These are phyloP conservation scores for Solanum sitiens DNA, from an alignment of 257 asterid genomes.

Conservation along the genomic window DNA sequence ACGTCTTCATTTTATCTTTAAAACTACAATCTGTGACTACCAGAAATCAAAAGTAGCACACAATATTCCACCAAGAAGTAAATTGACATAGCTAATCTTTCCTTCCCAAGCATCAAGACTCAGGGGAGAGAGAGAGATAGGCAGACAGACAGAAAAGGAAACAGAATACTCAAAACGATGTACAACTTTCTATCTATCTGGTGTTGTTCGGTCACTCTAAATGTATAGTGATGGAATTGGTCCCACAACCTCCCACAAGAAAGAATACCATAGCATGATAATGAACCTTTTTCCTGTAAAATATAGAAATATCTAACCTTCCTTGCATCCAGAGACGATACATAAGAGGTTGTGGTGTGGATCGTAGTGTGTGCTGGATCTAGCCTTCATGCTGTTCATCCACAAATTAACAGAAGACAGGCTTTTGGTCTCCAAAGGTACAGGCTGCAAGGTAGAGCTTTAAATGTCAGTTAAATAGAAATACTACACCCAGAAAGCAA, in stretches of 20 bases:
- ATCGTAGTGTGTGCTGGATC: slow-evolving; percentile 94
- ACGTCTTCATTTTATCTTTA: neutral
- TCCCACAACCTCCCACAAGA: neutral
- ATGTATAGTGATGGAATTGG: neutral
- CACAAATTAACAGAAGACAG: slow-evolving; percentile 77
- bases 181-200: neutral
- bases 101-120: neutral
- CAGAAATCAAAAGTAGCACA: neutral
- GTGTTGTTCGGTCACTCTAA: neutral
- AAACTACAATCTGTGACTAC: neutral
- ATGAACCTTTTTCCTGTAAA: neutral
- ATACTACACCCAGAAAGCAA: neutral
- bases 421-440: slow-evolving; percentile 51
- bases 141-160: neutral
- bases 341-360: slow-evolving; percentile 90
- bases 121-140: neutral
- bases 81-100: neutral
- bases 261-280: neutral
- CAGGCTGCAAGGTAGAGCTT: slow-evolving; percentile 41
- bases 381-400: slow-evolving; percentile 73
- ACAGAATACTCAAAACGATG: neutral
- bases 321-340: slow-evolving; percentile 62
- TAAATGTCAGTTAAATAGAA: neutral
- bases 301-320: slow-evolving; percentile 32
- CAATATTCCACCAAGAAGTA: neutral